Evolutionary conservation across 2,329 filamentous ascomycete species (phyloP).

Genomic region (Pleochaeta shiraiana): DNA sequence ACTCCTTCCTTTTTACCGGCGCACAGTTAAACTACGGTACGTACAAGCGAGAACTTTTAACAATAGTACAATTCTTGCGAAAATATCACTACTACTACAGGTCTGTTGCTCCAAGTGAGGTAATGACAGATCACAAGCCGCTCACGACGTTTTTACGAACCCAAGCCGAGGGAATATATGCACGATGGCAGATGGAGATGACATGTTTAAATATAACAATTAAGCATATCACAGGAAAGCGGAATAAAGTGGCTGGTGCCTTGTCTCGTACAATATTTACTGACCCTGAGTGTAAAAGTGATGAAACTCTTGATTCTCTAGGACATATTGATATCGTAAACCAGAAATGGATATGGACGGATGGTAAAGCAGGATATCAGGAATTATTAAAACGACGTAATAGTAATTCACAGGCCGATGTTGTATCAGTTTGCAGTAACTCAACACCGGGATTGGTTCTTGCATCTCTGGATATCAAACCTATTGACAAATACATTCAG

Average conservation of each 20-base stretch:
- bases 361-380: background rate
- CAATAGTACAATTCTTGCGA: background rate
- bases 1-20: background rate
- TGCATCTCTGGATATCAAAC: background rate
- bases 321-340: background rate
- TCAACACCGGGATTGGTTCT: background rate
- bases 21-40: background rate
- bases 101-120: background rate
- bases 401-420: background rate
- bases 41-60: background rate
- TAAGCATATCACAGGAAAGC: background rate
- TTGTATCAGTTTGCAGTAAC: background rate
- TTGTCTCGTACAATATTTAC: background rate
- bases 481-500: background rate
- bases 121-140: constrained; percentile 2
- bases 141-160: background rate
- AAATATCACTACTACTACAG: constrained; percentile 3
- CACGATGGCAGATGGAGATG: background rate
- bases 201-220: background rate
- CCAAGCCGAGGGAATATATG: background rate
- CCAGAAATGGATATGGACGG: background rate
- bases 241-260: background rate
- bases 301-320: background rate
- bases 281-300: background rate
- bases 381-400: constrained; percentile 1